These are phyloP conservation scores for Clavariopsis aquatica DNA, from an alignment of 495 filamentous ascomycete species.

Conservation along the genomic window DNA sequence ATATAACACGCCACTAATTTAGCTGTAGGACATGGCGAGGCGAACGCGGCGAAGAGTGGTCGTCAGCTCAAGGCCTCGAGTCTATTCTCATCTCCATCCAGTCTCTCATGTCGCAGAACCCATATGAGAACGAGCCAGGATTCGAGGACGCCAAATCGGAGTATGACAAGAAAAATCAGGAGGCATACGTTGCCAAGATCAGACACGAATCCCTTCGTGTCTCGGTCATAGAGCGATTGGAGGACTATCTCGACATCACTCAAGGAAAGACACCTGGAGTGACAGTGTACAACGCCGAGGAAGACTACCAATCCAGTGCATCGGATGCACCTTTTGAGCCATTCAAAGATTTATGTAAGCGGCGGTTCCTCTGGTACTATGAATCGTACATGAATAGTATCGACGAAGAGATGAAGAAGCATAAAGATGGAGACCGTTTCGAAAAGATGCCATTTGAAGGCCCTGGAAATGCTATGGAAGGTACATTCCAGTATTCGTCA, in stretches of 20 bases:
- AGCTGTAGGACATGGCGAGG: conserved; percentile 88
- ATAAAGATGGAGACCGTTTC: conserved; percentile 64
- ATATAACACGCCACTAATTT: conserved; percentile 40
- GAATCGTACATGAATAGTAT: conserved; percentile 78
- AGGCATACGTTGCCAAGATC: conserved; percentile 90
- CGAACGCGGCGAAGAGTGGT: conserved; percentile 89
- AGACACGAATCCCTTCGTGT: conserved; percentile 87
- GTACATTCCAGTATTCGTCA: conserved; percentile 79
- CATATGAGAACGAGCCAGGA: conserved; percentile 95
- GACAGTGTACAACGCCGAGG: conserved; percentile 53
- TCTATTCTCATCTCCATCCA: conserved; percentile 95
- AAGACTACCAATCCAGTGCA: conserved; percentile 54
- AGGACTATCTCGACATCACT: conserved; percentile 70
- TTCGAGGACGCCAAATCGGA: conserved; percentile 72
- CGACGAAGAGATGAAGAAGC: conserved; percentile 59
- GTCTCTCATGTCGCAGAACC: conserved; percentile 89
- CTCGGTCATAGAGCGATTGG: conserved; percentile 81
- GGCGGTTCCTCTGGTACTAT: conserved; percentile 94
- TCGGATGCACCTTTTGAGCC: conserved; percentile 66
- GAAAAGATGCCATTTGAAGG: conserved; percentile 83
- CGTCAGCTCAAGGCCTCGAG: conserved; percentile 90
- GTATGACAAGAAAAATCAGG: conserved; percentile 71
- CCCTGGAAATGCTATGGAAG: conserved; percentile 77
- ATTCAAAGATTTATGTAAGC: conserved; percentile 88
- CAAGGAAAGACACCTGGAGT: conserved; percentile 50